Evolutionary conservation across 1,284 basidiomycete species (phyloP), one percentile per base, ranked within the genome.

Genomic region (Cystobasidiaceae sp.): DNA sequence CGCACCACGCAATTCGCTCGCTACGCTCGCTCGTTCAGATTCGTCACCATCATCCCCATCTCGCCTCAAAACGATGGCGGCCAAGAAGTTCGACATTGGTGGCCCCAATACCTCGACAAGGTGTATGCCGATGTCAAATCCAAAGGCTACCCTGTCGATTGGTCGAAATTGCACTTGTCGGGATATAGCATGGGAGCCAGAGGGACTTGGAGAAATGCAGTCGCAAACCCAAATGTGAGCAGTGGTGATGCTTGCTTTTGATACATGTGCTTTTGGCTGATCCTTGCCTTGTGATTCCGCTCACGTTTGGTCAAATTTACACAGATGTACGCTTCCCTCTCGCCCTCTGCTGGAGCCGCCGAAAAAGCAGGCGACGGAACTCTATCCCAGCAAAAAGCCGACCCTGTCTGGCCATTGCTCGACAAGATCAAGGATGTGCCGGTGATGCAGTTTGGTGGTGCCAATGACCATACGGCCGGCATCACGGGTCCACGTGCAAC

Each of bases 151-250:
- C 50, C 54, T 30, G 60, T 63, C 46, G 60, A 63, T 41, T 51
- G 34, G 43, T 44, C 41, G 13, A 32, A 46, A 34, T 25, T 63
- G 39, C 51, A 57, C 55, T n/a, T 60, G 11, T 49, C 54, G 28
- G 66, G 66, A 28, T 67, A 63, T 34, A 57, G 52, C 17, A 67
- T 67, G 66, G 56, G 65, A 21, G 56, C 56, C 45, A 46, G 65
- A 23, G 65, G 66, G n/a, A 48, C 27, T 19, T 63, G 60, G 60
- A 63, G 66, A 32, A 56, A 63, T 33, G 60, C 57, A 5, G 49
- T 57, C 21, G 46, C 52, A 21, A 44, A 54, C 39, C 66, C 66
- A 48, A 50, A 64, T 49, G 52, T 67, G 28, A 25, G 54, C 33
- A n/a, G n/a, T 39, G n/a, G n/a, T n/a, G n/a, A n/a, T n/a, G n/a